phyloP scores from a whole-genome alignment of 371 early-diverging fungal species.

The Blastocladiella emersonii region DNA sequence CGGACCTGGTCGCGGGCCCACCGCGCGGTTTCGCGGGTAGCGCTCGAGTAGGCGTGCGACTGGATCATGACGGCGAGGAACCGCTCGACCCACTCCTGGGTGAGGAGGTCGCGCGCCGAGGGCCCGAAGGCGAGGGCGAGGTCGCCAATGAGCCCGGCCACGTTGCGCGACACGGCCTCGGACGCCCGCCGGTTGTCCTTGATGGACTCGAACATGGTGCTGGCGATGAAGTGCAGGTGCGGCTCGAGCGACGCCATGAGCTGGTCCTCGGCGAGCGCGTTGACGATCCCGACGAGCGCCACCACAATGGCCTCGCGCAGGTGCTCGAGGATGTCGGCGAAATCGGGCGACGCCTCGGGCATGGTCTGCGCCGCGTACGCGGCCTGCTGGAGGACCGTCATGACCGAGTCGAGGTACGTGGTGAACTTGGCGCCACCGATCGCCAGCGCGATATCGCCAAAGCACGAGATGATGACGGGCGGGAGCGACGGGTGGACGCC shows the following conservation, averaged over 20 bases:
- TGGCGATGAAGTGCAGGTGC: background rate
- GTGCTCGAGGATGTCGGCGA: slow-evolving; percentile 66
- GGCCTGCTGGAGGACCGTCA: slow-evolving; percentile 76
- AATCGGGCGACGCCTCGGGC: slow-evolving; percentile 44
- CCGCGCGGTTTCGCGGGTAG: background rate
- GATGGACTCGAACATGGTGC: background rate
- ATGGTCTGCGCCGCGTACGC: slow-evolving; percentile 29
- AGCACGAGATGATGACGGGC: slow-evolving; percentile 82
- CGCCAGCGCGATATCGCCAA: slow-evolving; percentile 95
- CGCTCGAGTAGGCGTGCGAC: background rate
- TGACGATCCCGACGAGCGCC: slow-evolving; percentile 87
- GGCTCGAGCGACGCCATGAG: slow-evolving; percentile 12
- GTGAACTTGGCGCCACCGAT: slow-evolving; percentile 70
- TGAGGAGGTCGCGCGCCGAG: background rate
- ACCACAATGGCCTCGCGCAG: slow-evolving; percentile 81
- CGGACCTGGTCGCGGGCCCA: slow-evolving; percentile 5
- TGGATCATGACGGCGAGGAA: background rate
- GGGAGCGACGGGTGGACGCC: slow-evolving; percentile 71
- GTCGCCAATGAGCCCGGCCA: slow-evolving; percentile 5
- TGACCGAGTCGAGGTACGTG: slow-evolving; percentile 59
- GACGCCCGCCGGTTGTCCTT: background rate
- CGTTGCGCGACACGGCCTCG: background rate
- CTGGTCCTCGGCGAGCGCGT: slow-evolving; percentile 64
- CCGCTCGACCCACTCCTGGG: slow-evolving; percentile 3
- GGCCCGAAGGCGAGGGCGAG: background rate